Evolutionary conservation across 2,329 filamentous ascomycete species (phyloP).

Genomic region (Aspergillus vadensis): DNA sequence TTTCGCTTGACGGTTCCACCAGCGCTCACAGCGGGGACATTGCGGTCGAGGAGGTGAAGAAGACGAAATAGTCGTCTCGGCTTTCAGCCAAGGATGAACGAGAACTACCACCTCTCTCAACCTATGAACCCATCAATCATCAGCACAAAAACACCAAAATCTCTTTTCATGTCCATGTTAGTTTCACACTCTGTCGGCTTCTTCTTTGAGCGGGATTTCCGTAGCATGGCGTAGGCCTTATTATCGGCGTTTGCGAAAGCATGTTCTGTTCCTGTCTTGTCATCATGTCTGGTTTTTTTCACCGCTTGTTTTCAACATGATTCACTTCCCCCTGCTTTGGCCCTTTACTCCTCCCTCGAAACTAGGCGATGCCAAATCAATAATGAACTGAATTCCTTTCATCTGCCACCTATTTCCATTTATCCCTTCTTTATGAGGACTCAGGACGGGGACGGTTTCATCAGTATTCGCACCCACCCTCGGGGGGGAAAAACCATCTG

Average conservation of each 20-base stretch:
- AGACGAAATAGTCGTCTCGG: constrained; percentile 5
- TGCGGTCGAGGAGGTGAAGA: constrained; percentile 6
- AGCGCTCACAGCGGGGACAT: constrained; percentile 6
- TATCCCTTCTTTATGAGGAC: too few species aligned
- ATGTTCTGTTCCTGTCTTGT: background rate
- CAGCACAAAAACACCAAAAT: background rate
- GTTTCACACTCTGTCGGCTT: background rate
- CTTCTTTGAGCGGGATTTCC: background rate
- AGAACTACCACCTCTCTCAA: background rate
- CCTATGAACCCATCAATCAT: background rate
- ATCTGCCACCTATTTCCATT: too few species aligned
- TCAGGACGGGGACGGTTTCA: too few species aligned
- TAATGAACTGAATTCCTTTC: background rate
- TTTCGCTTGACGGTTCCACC: constrained; percentile 7
- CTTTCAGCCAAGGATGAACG: background rate
- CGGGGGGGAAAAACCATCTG: too few species aligned
- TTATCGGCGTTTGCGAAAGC: background rate
- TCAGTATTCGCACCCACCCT: too few species aligned
- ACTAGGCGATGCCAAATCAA: too few species aligned
- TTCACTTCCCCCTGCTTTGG: too few species aligned
- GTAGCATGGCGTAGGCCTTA: background rate
- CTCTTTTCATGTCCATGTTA: background rate
- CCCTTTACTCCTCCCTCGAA: too few species aligned
- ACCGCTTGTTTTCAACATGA: background rate
- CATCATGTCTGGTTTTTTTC: background rate